Evolutionary conservation across 805 yeast genomes (phyloP).

Genomic region (Starmerella khaoyaiensis): DNA sequence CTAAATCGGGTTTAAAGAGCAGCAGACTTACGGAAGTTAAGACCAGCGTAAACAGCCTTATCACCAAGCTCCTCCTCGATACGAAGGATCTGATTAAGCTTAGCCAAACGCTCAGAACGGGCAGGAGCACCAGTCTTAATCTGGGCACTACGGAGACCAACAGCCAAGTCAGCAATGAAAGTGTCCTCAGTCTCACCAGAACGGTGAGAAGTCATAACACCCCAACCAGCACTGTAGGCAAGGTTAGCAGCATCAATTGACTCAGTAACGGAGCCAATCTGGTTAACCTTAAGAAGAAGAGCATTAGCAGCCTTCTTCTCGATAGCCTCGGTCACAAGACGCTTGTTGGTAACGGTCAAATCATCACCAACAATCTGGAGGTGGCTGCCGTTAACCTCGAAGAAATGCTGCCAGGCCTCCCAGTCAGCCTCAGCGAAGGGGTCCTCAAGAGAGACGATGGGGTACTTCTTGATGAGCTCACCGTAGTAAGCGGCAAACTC

Average conservation of each 20-base stretch:
- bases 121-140: constrained; percentile 99
- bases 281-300: constrained; percentile 94
- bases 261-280: constrained; percentile 93
- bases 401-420: constrained; percentile 94
- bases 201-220: constrained; percentile 99
- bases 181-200: constrained; percentile 99
- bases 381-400: constrained; percentile 35
- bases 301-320: constrained; percentile 93
- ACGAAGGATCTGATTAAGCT: constrained; percentile 95
- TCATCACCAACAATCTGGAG: constrained; percentile 96
- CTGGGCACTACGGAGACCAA: constrained; percentile 97
- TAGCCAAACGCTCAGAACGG: constrained; percentile 98
- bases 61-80: constrained; percentile 97
- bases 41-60: constrained; percentile 94
- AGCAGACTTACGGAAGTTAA: constrained; percentile 55
- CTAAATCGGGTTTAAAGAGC: constrained; percentile 24
- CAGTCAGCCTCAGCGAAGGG: constrained; percentile 99
- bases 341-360: constrained; percentile 96
- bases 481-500: constrained; percentile 77
- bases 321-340: constrained; percentile 87
- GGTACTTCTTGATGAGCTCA: constrained; percentile 73
- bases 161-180: constrained; percentile 93
- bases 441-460: constrained; percentile 96
- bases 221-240: constrained; percentile 95
- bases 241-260: constrained; percentile 94